Base-by-base conservation (phyloP, 345 rosid species). In the Gynandropsis gynandra region DNA sequence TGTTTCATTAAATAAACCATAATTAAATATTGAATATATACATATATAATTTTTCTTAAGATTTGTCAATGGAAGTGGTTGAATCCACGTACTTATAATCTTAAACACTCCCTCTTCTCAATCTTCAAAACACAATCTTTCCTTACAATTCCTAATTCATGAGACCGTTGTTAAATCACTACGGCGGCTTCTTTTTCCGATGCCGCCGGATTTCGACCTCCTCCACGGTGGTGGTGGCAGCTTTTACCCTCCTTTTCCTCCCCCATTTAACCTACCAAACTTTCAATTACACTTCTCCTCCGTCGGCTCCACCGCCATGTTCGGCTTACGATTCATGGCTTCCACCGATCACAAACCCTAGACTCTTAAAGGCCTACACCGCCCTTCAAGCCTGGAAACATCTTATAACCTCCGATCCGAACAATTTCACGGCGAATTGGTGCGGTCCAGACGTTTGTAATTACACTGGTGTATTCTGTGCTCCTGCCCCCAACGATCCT, bases 331-430 rank as follows among this genome's bases (percentile, higher is more conserved):
- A 47, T 41, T 55, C 56, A 12, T 42, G 17, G 48, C 42, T 31
- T 41, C 74, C 74, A 0, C 61, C 73, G 0, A 41, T 68, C 51
- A 36, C 45, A 24, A 86, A 83, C 74, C 84, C 90, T 9, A 74
- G 86, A 56, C 97, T 85, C 52, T 58, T 31, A 37, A 67, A 71
- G 7, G 97, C 97, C 18, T 85, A 63, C 58, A 32, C 40, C 45
- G 94, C 94, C 47, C 85, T 89, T 20, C 80, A 83, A 56, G 87
- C 94, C 16, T 85, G 82, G 85, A 89, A 86, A 54, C 57, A 65
- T 45, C 56, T 75, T 42, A 85, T 89, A 34, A 72, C 72, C 7
- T 76, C 79, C 12, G 95, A 89, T 75, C 95, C 95, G 19, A 65
- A 70, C 34, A 67, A 70, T 43, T 70, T 81, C 59, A 80, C 94